Evolutionary conservation across 768 basidiomycete genomes (phyloP), one percentile per base, ranked within the genome.

Genomic region (Auricularia sp.): DNA sequence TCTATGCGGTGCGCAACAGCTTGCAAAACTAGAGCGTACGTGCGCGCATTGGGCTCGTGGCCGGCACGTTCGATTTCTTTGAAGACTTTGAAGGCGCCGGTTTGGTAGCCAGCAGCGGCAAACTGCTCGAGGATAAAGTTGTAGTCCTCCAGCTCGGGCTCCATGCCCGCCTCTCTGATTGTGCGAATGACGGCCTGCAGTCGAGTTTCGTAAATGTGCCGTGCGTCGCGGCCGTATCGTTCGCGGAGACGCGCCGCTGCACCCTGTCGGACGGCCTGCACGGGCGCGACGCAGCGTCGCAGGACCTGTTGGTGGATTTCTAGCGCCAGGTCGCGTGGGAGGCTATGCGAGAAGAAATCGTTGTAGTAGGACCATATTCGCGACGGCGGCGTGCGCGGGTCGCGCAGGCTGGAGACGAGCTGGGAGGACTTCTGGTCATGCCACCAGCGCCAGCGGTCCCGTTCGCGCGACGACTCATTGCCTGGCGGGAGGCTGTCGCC

Each of bases 41-140:
- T 88, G 69, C 79, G 80, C n/a, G 76, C 69, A 54, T 76, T 73
- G 13, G 86, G 89, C 36, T 69, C 67, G 37, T 85, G 66, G 47
- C 81, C 82, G 3, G 75, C 64, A 37, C 68, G 69, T 47, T 72
- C 71, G 65, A 93, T 73, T 69, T 91, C 89, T 54, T 79, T 74
- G 70, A 89, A 85, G 13, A 92, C 83, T 44, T 81, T 73, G 72
- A 82, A 77, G 34, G 81, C 80, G 10, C 87, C 89, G 24, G 77
- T 70, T 68, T 84, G 78, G 70, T 92, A 82, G n/a, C 90, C 92
- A 3, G 85, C 83, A 0, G 86, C 84, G 39, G 90, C 87, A 66
- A 90, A 90, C 66, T 90, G 88, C 67, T 83, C 80, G 62, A 94
- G 73, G 66, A 94, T 76, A 70, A 86, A 86, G 72, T 92, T 81